Evolutionary conservation across 306 rosid species (phyloP), one percentile per base, ranked within the genome.

Genomic region (Astragalus membranaceus): DNA sequence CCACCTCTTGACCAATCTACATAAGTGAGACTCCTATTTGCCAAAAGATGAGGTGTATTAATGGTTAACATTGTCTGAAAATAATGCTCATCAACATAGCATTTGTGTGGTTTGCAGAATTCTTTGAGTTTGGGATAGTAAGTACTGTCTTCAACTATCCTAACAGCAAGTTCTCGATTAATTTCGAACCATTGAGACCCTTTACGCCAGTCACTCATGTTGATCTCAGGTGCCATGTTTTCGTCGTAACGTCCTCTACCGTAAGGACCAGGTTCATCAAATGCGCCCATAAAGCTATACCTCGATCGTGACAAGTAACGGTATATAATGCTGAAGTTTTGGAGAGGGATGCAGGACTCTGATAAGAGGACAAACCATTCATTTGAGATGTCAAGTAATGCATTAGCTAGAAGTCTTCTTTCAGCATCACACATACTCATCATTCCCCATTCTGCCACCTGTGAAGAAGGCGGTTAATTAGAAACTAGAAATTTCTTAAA

Each of bases 1-100:
- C 97, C 99, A 46, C 97, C 97, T 36, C 99, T 87, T 0, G 99
- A 95, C 99, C 99, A 95, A 73, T 95, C 99, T 16, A 95, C 97
- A 61, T 81, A 91, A 33, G 95, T 87, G 64, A 95, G 89, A 78
- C 85, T 95, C 80, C 99, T 76, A 64, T 95, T 95, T 16, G 97
- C 96, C 78, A 95, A 53, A 58, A 84, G 89, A 73, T 77, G 88
- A 23, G 99, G 95, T n/a, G 85, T 78, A 17, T 72, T 78, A 2
- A 95, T 85, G 77, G 84, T 80, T 74, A 91, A 80, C 96, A 91
- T 91, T 10, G 99, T 91, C 81, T 91, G 99, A 72, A 91, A 95
- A 83, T 91, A 95, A 86, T 95, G 99, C 77, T 95, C 99, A 69
- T 95, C 99, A 1, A 95, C 99, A 67, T 95, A 95, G 78, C 99